Percentiles rank a stretch among this genome's conserved stretches.
These are phyloP conservation scores for Arthrobotrys megalospora DNA, from an alignment of 2,329 filamentous ascomycete genomes.

Conservation along the genomic window DNA sequence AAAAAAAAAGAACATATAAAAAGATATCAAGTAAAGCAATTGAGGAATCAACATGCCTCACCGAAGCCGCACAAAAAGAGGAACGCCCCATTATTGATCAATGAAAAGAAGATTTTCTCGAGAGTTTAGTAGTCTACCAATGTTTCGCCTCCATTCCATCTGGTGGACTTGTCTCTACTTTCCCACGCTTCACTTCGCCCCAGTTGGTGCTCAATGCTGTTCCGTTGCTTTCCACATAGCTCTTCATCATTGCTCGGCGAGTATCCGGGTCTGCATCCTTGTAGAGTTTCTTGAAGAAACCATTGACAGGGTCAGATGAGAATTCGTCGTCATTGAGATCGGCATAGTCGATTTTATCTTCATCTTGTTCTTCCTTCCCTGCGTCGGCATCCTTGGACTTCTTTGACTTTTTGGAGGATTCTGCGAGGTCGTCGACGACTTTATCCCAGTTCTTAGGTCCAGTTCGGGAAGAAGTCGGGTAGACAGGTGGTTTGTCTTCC, in stretches of 20 bases:
- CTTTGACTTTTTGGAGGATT: slow-evolving; percentile 67
- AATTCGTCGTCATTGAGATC: slow-evolving; percentile 73
- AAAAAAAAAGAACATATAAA: too few species aligned
- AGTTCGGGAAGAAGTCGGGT: slow-evolving; percentile 87
- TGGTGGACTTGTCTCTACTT: slow-evolving; percentile 80
- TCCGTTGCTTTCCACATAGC: slow-evolving; percentile 92
- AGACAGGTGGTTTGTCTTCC: slow-evolving; percentile 72
- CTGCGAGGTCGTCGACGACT: slow-evolving; percentile 72
- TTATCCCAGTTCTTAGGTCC: slow-evolving; percentile 96
- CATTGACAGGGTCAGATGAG: slow-evolving; percentile 78
- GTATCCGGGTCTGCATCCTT: slow-evolving; percentile 82
- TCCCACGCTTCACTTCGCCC: slow-evolving; percentile 81
- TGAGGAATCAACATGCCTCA: neutral
- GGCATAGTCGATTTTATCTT: slow-evolving; percentile 67
- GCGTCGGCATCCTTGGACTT: slow-evolving; percentile 62
- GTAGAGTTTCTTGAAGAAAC: slow-evolving; percentile 93
- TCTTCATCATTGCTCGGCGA: slow-evolving; percentile 96
- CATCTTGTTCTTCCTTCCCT: slow-evolving; percentile 66
- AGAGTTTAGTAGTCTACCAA: slow-evolving; percentile 70
- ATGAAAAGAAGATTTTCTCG: neutral
- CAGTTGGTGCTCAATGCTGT: slow-evolving; percentile 94
- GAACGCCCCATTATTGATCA: slow-evolving; percentile 14
- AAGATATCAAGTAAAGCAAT: neutral
- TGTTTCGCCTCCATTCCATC: slow-evolving; percentile 84
- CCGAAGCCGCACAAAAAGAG: slow-evolving; percentile 2